Evolutionary conservation across 2,329 filamentous ascomycete genomes (phyloP).

Genomic region (Xylariaceae sp.): DNA sequence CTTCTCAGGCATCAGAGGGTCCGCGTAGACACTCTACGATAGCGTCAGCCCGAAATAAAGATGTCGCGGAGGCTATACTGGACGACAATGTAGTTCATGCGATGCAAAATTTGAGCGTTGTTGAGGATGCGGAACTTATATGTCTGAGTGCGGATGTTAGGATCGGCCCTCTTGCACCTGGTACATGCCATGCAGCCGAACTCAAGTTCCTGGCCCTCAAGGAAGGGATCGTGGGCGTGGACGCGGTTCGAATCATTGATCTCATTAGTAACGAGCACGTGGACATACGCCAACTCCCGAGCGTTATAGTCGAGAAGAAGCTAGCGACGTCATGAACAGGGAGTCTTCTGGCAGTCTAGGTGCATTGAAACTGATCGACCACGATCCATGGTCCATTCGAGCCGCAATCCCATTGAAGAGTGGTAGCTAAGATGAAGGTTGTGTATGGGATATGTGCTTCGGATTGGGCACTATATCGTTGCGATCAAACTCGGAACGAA

Average conservation of each 20-base stretch:
- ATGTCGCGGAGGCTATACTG: slow-evolving; percentile 59
- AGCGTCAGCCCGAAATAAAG: slow-evolving; percentile 29
- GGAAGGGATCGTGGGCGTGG: slow-evolving; percentile 63
- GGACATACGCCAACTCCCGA: slow-evolving; percentile 69
- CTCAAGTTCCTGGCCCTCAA: slow-evolving; percentile 65
- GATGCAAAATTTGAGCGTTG: slow-evolving; percentile 59
- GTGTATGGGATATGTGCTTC: background rate
- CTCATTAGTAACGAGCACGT: slow-evolving; percentile 69
- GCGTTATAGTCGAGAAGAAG: slow-evolving; percentile 50
- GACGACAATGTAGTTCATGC: slow-evolving; percentile 69
- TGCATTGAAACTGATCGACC: background rate
- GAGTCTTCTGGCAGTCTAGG: background rate
- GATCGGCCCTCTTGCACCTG: slow-evolving; percentile 66
- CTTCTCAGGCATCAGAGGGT: slow-evolving; percentile 36
- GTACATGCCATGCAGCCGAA: slow-evolving; percentile 68
- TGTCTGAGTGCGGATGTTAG: slow-evolving; percentile 70
- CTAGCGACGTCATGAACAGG: slow-evolving; percentile 6
- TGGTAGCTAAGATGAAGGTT: too few relatives aligned
- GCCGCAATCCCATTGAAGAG: background rate
- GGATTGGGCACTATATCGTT: background rate
- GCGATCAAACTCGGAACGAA: background rate
- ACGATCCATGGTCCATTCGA: background rate
- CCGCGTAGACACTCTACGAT: slow-evolving; percentile 15
- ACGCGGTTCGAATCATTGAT: slow-evolving; percentile 69
- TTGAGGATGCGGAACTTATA: slow-evolving; percentile 63